Percentiles rank a stretch among this genome's conserved stretches.
phyloP scores from a whole-genome alignment of 176 grass and related monocot species.

The Ampelocalamus luodianensis region DNA sequence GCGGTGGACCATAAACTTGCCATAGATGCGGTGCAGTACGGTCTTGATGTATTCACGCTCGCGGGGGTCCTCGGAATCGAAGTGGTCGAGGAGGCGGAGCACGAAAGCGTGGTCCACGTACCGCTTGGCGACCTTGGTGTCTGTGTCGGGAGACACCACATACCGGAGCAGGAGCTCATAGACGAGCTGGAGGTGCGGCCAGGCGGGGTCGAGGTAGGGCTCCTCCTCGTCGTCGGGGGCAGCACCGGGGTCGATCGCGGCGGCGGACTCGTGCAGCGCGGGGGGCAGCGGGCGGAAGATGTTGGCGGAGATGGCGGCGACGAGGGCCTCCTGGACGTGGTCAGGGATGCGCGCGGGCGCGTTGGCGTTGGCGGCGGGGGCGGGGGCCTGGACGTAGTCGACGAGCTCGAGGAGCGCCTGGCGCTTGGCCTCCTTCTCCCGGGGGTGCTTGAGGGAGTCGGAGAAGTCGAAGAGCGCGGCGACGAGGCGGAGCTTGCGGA shows the following conservation, averaged over 20 bases:
- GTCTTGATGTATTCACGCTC: constrained; percentile 92
- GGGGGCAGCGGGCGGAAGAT: constrained; percentile 80
- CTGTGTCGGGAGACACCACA: constrained; percentile 76
- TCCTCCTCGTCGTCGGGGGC: constrained; percentile 85
- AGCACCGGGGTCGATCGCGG: constrained; percentile 59
- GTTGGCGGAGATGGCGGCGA: constrained; percentile 68
- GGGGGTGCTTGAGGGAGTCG: constrained; percentile 65
- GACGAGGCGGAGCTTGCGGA: constrained; percentile 84
- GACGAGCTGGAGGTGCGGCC: constrained; percentile 82
- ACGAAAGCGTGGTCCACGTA: constrained; percentile 86
- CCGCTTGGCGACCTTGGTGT: constrained; percentile 87
- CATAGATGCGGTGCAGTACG: constrained; percentile 85
- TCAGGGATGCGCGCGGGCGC: constrained; percentile 60
- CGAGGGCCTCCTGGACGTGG: constrained; percentile 73
- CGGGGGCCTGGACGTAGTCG: constrained; percentile 77
- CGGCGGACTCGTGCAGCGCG: constrained; percentile 56
- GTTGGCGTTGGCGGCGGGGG: constrained; percentile 38
- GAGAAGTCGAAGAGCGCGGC: constrained; percentile 77
- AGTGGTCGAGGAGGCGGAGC: constrained; percentile 75
- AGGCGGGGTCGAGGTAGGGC: constrained; percentile 80
- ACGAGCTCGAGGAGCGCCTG: constrained; percentile 84
- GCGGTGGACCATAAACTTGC: constrained; percentile 95
- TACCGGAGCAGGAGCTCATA: constrained; percentile 88
- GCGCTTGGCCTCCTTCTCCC: constrained; percentile 89
- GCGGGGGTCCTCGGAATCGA: constrained; percentile 82